Percentiles rank a stretch among this genome's conserved stretches.
These are phyloP conservation scores for Penicillium paxilli DNA, from an alignment of 495 filamentous ascomycete species.

Conservation along the genomic window DNA sequence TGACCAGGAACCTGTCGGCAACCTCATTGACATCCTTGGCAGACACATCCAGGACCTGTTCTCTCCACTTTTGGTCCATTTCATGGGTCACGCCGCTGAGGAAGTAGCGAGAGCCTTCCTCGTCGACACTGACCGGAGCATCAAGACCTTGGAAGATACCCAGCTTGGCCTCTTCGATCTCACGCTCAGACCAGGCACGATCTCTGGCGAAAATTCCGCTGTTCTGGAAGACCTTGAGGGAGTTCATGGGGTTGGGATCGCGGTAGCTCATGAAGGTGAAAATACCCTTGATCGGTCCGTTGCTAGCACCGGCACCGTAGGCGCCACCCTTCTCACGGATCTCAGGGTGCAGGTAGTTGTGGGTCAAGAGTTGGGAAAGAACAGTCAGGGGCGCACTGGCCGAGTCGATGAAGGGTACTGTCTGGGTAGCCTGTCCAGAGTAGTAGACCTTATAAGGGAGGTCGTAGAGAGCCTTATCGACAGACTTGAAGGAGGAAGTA, in stretches of 20 bases:
- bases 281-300: constrained; percentile 72
- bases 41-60: constrained; percentile 84
- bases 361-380: constrained; percentile 90
- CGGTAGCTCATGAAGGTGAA: constrained; percentile 97
- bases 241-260: constrained; percentile 93
- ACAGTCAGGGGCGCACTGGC: constrained; percentile 79
- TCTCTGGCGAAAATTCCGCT: constrained; percentile 84
- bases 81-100: constrained; percentile 80
- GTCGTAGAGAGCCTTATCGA: constrained; percentile 82
- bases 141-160: constrained; percentile 96
- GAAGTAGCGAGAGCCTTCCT: constrained; percentile 85
- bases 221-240: constrained; percentile 78
- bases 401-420: constrained; percentile 78
- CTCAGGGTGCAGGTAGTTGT: constrained; percentile 95
- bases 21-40: constrained; percentile 76
- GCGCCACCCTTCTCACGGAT: constrained; percentile 97
- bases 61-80: constrained; percentile 84
- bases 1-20: constrained; percentile 79
- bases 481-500: constrained; percentile 33
- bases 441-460: constrained; percentile 98
- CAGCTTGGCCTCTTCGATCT: constrained; percentile 94
- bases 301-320: constrained; percentile 90
- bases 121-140: constrained; percentile 82
- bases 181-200: constrained; percentile 78
- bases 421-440: constrained; percentile 74